A percentile compares a stretch with the other conserved stretches of the same genome.
These are phyloP conservation scores for Penicillium sp. DNA, from an alignment of 2,329 filamentous ascomycete species.

Conservation along the genomic window DNA sequence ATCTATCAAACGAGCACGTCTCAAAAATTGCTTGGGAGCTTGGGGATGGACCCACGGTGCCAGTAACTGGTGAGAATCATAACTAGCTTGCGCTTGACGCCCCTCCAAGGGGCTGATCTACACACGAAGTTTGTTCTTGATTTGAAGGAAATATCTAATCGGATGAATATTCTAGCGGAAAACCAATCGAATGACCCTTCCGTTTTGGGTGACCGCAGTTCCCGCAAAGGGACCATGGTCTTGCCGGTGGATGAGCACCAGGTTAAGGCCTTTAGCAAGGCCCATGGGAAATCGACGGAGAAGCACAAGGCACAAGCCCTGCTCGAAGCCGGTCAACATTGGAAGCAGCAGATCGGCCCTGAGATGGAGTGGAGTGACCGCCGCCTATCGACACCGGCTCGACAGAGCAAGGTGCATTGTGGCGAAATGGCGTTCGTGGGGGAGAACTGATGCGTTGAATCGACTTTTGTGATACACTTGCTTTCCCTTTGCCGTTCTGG, in stretches of 20 bases:
- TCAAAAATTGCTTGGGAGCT: constrained; percentile 54
- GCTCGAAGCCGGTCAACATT: constrained; percentile 46
- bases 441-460: constrained; percentile 16
- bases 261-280: constrained; percentile 42
- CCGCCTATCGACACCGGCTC: constrained; percentile 52
- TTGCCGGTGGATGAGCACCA: constrained; percentile 36
- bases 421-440: constrained; percentile 48
- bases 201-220: not conserved
- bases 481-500: not conserved
- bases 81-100: constrained; percentile 2
- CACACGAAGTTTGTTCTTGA: constrained; percentile 7
- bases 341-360: constrained; percentile 53
- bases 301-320: constrained; percentile 48
- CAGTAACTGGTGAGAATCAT: constrained; percentile 54
- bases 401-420: constrained; percentile 50
- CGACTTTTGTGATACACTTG: not conserved
- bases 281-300: constrained; percentile 43
- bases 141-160: constrained; percentile 15
- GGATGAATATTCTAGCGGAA: constrained; percentile 10
- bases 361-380: constrained; percentile 55
- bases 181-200: not conserved
- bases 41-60: constrained; percentile 59
- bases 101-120: constrained; percentile 22
- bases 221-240: constrained; percentile 34
- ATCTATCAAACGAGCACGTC: constrained; percentile 55